Percentiles rank a stretch among this genome's conserved stretches.
phyloP scores from a whole-genome alignment of 129 eudicot genomes.

The Pulicaria dysenterica region DNA sequence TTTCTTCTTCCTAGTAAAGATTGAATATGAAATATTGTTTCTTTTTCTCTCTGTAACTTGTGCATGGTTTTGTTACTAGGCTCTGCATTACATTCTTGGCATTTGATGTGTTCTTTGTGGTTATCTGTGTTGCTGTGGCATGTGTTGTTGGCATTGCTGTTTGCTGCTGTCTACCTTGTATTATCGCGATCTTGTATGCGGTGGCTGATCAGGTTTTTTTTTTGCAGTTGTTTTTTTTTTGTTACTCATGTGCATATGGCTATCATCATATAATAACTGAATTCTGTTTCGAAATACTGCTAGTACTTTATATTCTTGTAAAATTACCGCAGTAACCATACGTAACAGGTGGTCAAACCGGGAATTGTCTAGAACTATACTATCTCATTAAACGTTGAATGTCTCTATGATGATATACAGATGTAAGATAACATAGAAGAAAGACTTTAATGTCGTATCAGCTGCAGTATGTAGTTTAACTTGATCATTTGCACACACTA shows the following conservation, averaged over 20 bases:
- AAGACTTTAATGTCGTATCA: not conserved
- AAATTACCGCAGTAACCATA: not conserved
- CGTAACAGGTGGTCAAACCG: not conserved
- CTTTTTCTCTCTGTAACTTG: not conserved
- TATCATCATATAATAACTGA: not conserved
- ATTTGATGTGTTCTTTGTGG: slow-evolving; percentile 87
- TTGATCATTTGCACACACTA: too few species aligned
- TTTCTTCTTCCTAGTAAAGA: not conserved
- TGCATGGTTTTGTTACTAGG: slow-evolving; percentile 54
- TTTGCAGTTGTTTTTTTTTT: not conserved
- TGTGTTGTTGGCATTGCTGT: slow-evolving; percentile 88
- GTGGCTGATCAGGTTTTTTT: slow-evolving; percentile 81
- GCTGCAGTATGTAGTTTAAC: too few species aligned
- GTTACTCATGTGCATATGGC: not conserved
- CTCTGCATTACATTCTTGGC: slow-evolving; percentile 83
- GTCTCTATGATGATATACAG: not conserved
- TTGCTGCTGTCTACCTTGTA: slow-evolving; percentile 91
- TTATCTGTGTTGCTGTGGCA: slow-evolving; percentile 82
- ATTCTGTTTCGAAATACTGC: not conserved
- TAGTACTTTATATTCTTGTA: not conserved
- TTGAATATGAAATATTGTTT: not conserved
- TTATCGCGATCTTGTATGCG: slow-evolving; percentile 82
- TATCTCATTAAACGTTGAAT: too few species aligned
- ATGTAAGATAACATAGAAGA: slow-evolving; percentile 2
- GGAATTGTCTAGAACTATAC: not conserved